Conservation (phyloP, 2,329 filamentous ascomycete genomes). For the Graphilbum sp. region DNA sequence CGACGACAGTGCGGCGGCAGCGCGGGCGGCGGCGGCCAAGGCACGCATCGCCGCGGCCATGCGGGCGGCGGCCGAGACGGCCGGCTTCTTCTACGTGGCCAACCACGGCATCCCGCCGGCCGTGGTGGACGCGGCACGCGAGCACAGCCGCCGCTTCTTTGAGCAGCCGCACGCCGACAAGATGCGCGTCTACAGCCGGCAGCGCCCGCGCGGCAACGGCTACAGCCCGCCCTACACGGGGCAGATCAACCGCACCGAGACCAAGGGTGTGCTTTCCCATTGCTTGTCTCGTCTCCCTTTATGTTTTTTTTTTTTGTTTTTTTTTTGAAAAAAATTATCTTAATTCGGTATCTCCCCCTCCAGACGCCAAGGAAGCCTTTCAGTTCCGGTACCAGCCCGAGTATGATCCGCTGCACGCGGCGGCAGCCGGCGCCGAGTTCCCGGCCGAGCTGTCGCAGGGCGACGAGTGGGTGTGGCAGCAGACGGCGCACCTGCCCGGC, state of each 20-base stretch:
- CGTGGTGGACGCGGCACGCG: conserved; percentile 5
- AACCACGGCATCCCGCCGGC: conserved; percentile 11
- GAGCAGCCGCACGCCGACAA: conserved; percentile 10
- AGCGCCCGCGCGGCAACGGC: conserved; percentile 8
- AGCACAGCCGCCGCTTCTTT: conserved; percentile 9
- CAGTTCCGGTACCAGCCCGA: conserved; percentile 12
- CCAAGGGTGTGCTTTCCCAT: conserved; percentile 2
- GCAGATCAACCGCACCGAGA: conserved; percentile 10
- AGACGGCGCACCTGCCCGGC: conserved; percentile 9
- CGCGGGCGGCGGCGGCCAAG: conserved; percentile 9
- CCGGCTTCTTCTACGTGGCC: conserved; percentile 12
- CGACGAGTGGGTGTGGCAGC: conserved; percentile 12
- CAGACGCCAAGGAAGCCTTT: conserved; percentile 12
- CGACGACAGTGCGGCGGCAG: no score
- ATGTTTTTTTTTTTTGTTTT: background rate
- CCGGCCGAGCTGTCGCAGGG: conserved; percentile 4
- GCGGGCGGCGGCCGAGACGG: conserved; percentile 10
- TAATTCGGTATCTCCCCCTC: background rate
- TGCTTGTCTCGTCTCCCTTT: background rate
- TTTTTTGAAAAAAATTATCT: no score
- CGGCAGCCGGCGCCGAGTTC: background rate
- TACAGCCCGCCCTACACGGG: conserved; percentile 8
- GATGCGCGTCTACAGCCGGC: conserved; percentile 7
- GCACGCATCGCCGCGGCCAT: conserved; percentile 22
- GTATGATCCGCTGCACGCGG: conserved; percentile 8